A percentile compares a stretch with the other conserved stretches of the same genome.
phyloP scores from a whole-genome alignment of 2,329 filamentous ascomycete species.

The Setomelanomma holmii region DNA sequence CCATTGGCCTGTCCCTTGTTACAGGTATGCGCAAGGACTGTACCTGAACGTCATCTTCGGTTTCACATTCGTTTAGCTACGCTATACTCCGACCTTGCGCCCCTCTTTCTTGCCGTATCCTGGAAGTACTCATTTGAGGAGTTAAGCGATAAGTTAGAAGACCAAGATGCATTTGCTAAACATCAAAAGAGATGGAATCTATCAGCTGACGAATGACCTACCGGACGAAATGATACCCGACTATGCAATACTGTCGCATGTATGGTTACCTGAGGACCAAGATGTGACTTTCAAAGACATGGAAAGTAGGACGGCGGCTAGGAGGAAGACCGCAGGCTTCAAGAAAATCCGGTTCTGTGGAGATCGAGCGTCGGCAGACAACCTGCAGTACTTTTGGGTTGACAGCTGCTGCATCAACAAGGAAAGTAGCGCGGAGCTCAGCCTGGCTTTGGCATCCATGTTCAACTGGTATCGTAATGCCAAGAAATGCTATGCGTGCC shows the following conservation, averaged over 20 bases:
- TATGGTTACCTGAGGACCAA: neutral
- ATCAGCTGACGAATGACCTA: too few relatives aligned
- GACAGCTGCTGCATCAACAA: neutral
- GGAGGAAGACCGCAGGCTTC: neutral
- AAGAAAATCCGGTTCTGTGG: neutral
- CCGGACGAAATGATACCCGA: too few relatives aligned
- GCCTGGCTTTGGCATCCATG: neutral
- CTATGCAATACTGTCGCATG: neutral
- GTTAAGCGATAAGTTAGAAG: too few relatives aligned
- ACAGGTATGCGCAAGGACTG: too few relatives aligned
- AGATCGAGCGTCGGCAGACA: neutral
- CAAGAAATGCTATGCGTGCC: neutral
- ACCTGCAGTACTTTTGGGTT: neutral
- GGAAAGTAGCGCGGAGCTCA: neutral
- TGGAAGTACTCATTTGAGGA: too few relatives aligned
- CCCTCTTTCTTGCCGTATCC: too few relatives aligned
- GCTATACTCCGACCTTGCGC: too few relatives aligned
- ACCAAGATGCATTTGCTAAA: too few relatives aligned
- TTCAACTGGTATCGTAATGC: neutral
- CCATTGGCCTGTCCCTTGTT: conserved; percentile 63
- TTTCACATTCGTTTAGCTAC: too few relatives aligned
- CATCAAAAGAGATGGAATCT: too few relatives aligned
- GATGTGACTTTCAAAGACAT: neutral
- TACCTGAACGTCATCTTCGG: too few relatives aligned
- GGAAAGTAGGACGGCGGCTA: neutral